Conservation (phyloP, 257 asterid genomes). For the Anisodus tanguticus region DNA sequence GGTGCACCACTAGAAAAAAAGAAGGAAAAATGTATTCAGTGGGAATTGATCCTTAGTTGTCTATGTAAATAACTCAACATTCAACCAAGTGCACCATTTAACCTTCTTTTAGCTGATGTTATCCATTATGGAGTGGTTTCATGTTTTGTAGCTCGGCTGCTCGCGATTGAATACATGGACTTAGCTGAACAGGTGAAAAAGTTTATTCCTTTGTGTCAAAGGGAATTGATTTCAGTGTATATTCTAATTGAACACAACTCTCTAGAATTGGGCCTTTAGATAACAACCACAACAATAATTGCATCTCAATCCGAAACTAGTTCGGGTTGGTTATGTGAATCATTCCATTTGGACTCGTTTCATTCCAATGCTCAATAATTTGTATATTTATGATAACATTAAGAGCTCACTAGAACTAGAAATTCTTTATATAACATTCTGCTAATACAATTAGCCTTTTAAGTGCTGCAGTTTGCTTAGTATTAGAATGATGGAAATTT, state of each 20-base stretch:
- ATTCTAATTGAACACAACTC: too few relatives aligned
- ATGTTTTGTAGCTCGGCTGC: conserved; percentile 84
- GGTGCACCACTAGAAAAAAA: too few relatives aligned
- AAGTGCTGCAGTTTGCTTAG: neutral
- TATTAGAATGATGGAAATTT: neutral
- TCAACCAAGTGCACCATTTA: too few relatives aligned
- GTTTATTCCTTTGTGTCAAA: neutral
- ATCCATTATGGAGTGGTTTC: conserved; percentile 73
- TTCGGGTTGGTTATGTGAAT: conserved; percentile 5
- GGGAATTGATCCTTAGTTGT: too few relatives aligned
- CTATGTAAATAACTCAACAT: too few relatives aligned
- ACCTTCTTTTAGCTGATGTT: too few relatives aligned
- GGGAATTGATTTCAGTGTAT: too few relatives aligned
- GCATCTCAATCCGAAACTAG: neutral
- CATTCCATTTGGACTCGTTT: conserved; percentile 19
- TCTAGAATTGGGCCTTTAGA: too few relatives aligned
- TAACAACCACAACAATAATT: neutral
- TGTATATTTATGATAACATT: neutral
- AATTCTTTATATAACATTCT: conserved; percentile 19
- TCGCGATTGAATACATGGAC: conserved; percentile 96
- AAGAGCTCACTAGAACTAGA: neutral
- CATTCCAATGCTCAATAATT: neutral
- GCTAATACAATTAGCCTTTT: neutral
- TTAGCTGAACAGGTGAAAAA: conserved; percentile 92
- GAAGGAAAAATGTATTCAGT: too few relatives aligned